Base-by-base conservation (phyloP, 2,329 filamentous ascomycete species). In the Penicillium sp. region DNA sequence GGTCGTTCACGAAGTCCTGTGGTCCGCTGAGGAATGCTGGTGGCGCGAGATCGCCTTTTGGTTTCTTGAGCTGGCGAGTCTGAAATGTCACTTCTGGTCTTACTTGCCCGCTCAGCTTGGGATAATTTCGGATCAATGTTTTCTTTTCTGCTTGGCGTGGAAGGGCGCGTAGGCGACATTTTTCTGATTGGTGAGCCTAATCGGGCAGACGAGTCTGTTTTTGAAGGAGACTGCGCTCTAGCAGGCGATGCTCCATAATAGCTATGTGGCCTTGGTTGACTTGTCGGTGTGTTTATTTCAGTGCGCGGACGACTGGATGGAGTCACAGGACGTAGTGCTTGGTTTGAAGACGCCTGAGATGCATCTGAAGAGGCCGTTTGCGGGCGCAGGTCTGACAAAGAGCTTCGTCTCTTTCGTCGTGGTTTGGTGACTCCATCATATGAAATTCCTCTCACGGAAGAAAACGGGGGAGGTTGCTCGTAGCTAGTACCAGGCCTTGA, bases 331-430 rank as follows among this genome's bases (percentile, higher is more conserved):
- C 66, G 55, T 60, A 70, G 51, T 14, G 48, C 37, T 13, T 61
- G 54, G 26, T 50, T 53, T 8, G 60, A 49, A 8, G 62, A 64
- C 11, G 60, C 38, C 25, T 52, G 46, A 9, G 60, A 54, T 65
- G 70, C 74, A 6, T 80, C 72, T 38, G 77, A 73, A 27, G 73
- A 60, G 18, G 62, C 75, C 65, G 90, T 80, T 12, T 85, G 69
- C 39, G 70, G 74, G 50, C 80, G 84, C 32, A 96, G 72, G 61
- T 96, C 90, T 3, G 89, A 95, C 28, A 96, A 68, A 16, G 89
- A 95, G 66, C 89, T 95, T 59, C 90, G 81, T 38, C 90, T 77
- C 69, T 94, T 95, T 68, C 82, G 89, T 59, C 76, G 30, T 70
- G 66, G n/a, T 62, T 62, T 47, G 60, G 69, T 40, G 30, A 51